These are phyloP conservation scores for Carallia pectinifolia DNA, from an alignment of 345 rosid species.

Conservation along the genomic window DNA sequence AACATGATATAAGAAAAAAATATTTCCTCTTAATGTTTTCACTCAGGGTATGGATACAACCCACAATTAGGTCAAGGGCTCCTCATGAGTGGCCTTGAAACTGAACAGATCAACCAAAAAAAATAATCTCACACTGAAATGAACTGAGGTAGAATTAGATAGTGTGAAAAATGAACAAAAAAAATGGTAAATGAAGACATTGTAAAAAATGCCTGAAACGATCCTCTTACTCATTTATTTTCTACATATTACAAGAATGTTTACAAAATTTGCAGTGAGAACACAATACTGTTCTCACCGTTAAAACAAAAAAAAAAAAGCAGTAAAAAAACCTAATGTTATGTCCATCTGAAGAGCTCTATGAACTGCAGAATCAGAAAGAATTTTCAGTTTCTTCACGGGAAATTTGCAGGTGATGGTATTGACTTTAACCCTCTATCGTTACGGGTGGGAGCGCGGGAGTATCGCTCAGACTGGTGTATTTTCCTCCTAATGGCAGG, in stretches of 20 bases:
- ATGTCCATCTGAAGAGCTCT: conserved; percentile 2
- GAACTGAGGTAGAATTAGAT: too few relatives aligned
- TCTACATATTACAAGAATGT: conserved; percentile 15
- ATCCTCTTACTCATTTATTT: not conserved
- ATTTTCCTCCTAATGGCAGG: conserved; percentile 57
- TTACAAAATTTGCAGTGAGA: conserved; percentile 21
- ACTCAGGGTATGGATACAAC: too few relatives aligned
- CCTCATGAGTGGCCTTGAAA: too few relatives aligned
- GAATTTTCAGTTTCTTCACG: conserved; percentile 35
- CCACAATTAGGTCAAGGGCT: too few relatives aligned
- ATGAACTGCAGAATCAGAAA: not conserved
- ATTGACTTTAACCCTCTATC: conserved; percentile 30
- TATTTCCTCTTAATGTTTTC: too few relatives aligned
- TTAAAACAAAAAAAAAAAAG: not conserved
- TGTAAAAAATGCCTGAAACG: not conserved
- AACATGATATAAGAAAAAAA: too few relatives aligned
- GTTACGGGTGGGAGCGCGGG: conserved; percentile 18
- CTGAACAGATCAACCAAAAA: too few relatives aligned
- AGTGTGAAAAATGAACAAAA: too few relatives aligned
- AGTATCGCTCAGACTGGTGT: conserved; percentile 60
- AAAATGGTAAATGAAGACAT: too few relatives aligned
- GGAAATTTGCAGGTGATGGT: conserved; percentile 47
- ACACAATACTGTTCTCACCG: conserved; percentile 6
- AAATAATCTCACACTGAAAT: too few relatives aligned
- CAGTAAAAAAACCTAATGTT: conserved; percentile 3